phyloP scores from a whole-genome alignment of 768 basidiomycete species.

The Psilocybe subaeruginosa region DNA sequence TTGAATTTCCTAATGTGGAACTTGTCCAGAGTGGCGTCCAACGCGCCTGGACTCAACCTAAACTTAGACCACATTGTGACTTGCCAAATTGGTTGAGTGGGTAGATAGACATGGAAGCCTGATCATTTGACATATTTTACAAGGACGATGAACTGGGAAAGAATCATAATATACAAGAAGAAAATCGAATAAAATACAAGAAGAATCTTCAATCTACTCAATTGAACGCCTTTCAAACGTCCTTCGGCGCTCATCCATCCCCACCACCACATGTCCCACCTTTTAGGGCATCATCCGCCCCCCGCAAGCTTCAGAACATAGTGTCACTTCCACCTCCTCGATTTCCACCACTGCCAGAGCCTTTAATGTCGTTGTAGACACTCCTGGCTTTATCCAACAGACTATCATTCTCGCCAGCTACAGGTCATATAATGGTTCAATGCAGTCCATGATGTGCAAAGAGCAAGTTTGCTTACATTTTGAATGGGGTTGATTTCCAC shows the following conservation, averaged over 20 bases:
- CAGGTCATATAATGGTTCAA: not conserved
- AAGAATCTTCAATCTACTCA: too few relatives aligned
- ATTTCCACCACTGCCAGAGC: not conserved
- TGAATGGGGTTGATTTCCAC: not conserved
- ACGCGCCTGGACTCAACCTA: not conserved
- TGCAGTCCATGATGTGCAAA: not conserved
- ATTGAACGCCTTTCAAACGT: not conserved
- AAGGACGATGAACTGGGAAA: not conserved
- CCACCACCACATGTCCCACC: conserved; percentile 4
- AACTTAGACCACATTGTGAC: too few relatives aligned
- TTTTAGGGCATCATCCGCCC: conserved; percentile 6
- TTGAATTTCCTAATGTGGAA: conserved; percentile 1
- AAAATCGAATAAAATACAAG: conserved; percentile 1
- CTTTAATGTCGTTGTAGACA: conserved; percentile 15
- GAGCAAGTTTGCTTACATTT: not conserved
- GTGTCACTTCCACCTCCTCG: conserved; percentile 7
- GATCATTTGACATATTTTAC: not conserved
- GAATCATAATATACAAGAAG: not conserved
- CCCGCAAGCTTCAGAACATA: conserved; percentile 11
- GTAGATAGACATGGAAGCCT: not conserved
- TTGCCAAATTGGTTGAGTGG: too few relatives aligned
- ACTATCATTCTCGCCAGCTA: conserved; percentile 9
- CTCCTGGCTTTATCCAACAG: conserved; percentile 16
- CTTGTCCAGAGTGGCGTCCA: not conserved
- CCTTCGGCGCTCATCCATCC: not conserved